phyloP scores from a whole-genome alignment of 202 grass and related monocot genomes.

The Setaria viridis region DNA sequence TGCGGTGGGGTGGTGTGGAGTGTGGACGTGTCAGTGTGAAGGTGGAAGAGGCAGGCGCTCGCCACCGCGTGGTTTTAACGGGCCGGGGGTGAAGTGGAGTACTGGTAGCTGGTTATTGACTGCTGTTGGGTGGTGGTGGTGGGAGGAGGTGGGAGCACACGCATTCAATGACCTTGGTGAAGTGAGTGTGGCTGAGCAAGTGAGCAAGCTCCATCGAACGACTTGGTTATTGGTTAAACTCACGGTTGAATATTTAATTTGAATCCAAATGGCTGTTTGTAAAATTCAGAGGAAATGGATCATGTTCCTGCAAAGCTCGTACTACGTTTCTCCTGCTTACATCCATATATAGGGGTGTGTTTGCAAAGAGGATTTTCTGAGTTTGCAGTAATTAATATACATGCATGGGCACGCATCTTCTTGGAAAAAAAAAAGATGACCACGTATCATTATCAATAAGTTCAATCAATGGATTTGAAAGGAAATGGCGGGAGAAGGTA shows the following conservation, averaged over 20 bases:
- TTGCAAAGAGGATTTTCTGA: no score
- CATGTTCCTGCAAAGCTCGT: no score
- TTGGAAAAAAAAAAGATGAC: neutral
- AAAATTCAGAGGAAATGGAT: no score
- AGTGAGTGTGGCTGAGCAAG: neutral
- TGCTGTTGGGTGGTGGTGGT: neutral
- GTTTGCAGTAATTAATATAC: no score
- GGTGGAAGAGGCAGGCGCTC: neutral
- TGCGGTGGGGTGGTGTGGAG: neutral
- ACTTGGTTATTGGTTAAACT: neutral
- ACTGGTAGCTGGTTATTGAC: neutral
- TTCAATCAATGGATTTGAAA: no score
- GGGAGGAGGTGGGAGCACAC: neutral
- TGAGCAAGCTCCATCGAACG: neutral
- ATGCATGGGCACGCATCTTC: no score
- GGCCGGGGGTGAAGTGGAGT: neutral
- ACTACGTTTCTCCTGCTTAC: no score
- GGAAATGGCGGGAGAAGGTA: no score
- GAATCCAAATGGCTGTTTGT: no score
- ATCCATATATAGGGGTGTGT: no score
- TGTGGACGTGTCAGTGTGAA: constrained; percentile 26
- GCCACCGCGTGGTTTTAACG: constrained; percentile 34
- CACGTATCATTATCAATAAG: no score
- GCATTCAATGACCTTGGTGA: constrained; percentile 23
- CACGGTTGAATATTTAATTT: no score